Evolutionary conservation across 2,329 filamentous ascomycete genomes (phyloP).

Genomic region (Rosellinia necatrix): DNA sequence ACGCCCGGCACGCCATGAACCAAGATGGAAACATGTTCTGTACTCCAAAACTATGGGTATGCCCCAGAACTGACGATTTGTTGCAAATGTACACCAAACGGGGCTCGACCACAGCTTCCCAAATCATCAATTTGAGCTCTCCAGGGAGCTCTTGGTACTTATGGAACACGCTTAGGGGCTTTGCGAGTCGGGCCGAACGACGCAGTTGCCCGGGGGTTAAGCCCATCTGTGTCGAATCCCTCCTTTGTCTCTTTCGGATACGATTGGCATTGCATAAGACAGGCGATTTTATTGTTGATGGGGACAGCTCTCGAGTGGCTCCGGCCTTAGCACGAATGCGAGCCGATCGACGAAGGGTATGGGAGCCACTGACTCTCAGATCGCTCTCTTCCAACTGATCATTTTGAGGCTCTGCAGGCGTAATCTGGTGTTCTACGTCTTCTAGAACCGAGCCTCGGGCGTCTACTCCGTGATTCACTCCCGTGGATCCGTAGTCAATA

Average conservation of each 20-base stretch:
- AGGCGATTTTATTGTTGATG: slow-evolving; percentile 8
- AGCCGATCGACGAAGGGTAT: slow-evolving; percentile 23
- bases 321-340: slow-evolving; percentile 19
- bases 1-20: slow-evolving; percentile 34
- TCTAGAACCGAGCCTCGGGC: background rate
- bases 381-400: background rate
- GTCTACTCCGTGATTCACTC: slow-evolving; percentile 3
- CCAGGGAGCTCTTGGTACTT: slow-evolving; percentile 34
- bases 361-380: slow-evolving; percentile 15
- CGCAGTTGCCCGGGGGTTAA: slow-evolving; percentile 16
- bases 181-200: slow-evolving; percentile 37
- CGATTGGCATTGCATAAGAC: slow-evolving; percentile 4
- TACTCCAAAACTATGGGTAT: slow-evolving; percentile 20
- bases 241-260: slow-evolving; percentile 20
- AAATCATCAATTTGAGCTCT: slow-evolving; percentile 40
- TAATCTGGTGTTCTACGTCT: background rate
- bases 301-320: slow-evolving; percentile 13
- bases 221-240: background rate
- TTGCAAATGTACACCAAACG: slow-evolving; percentile 40
- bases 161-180: slow-evolving; percentile 38
- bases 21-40: slow-evolving; percentile 36
- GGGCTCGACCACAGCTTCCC: slow-evolving; percentile 37
- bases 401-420: background rate
- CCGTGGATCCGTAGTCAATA: slow-evolving; percentile 22
- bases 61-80: slow-evolving; percentile 23